These are phyloP conservation scores for Gynandropsis gynandra DNA, from an alignment of 345 rosid genomes.

Conservation along the genomic window DNA sequence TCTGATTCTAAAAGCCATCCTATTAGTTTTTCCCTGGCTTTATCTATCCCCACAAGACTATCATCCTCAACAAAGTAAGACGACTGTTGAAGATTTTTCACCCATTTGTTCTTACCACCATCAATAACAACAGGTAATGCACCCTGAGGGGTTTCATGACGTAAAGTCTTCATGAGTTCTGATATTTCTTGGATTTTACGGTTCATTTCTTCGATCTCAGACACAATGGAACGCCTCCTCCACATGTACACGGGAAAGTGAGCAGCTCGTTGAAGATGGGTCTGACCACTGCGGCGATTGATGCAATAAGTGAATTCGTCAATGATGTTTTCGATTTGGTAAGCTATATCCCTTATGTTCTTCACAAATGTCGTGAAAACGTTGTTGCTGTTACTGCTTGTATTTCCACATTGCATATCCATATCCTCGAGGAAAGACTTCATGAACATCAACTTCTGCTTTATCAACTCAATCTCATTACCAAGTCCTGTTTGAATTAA, in stretches of 20 bases:
- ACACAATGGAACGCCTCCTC: slow-evolving; percentile 24
- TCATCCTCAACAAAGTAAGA: slow-evolving; percentile 28
- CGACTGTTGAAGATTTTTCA: slow-evolving; percentile 23
- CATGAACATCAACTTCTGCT: slow-evolving; percentile 29
- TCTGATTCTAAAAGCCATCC: slow-evolving; percentile 24
- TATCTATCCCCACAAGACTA: slow-evolving; percentile 36
- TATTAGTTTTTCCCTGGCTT: slow-evolving; percentile 17
- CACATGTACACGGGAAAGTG: slow-evolving; percentile 23
- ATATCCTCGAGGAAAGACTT: slow-evolving; percentile 31
- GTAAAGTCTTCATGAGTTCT: slow-evolving; percentile 25
- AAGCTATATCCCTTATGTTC: slow-evolving; percentile 25
- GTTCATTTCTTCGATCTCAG: slow-evolving; percentile 25
- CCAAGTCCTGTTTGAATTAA: slow-evolving; percentile 22
- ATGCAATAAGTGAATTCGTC: slow-evolving; percentile 30
- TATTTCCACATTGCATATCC: slow-evolving; percentile 6
- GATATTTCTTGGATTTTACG: slow-evolving; percentile 21
- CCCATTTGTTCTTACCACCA: slow-evolving; percentile 5
- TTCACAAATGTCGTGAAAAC: slow-evolving; percentile 26
- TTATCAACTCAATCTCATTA: slow-evolving; percentile 27
- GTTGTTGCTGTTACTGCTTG: slow-evolving; percentile 10
- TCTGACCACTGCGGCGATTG: slow-evolving; percentile 13
- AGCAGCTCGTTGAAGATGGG: slow-evolving; percentile 9
- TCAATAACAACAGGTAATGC: not conserved
- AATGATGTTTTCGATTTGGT: slow-evolving; percentile 31
- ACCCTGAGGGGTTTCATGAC: slow-evolving; percentile 20